Base-by-base conservation (phyloP, 1,284 basidiomycete species). In the Puccinia coronata region DNA sequence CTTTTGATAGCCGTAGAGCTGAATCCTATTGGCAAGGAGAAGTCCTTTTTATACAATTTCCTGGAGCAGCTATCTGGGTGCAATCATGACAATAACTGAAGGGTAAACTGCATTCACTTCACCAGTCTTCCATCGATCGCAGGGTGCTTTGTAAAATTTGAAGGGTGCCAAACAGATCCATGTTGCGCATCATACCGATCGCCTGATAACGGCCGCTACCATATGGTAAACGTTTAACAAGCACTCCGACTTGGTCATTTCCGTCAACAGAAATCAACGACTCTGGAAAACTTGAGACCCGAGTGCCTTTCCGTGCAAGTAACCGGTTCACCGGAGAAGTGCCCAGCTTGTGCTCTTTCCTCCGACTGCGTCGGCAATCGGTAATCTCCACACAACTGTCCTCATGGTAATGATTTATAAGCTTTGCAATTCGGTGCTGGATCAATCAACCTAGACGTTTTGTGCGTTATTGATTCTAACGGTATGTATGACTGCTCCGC, bases 111-210 rank as follows among this genome's bases (percentile, higher is more conserved):
- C 57, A 31, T n/a, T n/a, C n/a, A n/a, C 28, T 59, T 25, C 28
- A 59, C 18, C 57, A 31, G 34, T 14, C 57, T 59, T 59, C 57
- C 31, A 59, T 59, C 57, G 57, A 59, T 59, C 34, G 57, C n/a
- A n/a, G n/a, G 31, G 12, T 34, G 5, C 57, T 59, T 59, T 25
- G n/a, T 31, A 18, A 59, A 18, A 59, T 31, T 59, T 16, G 2
- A 8, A 34, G 8, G 34, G 31, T 59, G 57, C 57, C 57, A 59
- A 34, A 59, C 57, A 59, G 28, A 34, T 59, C 57, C 57, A 59
- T 59, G 57, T 59, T 59, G 57, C 34, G n/a, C 57, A 31, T 59
- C 57, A 34, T 14, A 25, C 57, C 57, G 57, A 59, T 59, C 57
- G 57, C 28, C 57, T n/a, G n/a, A 28, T 47, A 8, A 47, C 8